Base-by-base conservation (phyloP, 768 basidiomycete genomes). In the Mycena capillaripes region DNA sequence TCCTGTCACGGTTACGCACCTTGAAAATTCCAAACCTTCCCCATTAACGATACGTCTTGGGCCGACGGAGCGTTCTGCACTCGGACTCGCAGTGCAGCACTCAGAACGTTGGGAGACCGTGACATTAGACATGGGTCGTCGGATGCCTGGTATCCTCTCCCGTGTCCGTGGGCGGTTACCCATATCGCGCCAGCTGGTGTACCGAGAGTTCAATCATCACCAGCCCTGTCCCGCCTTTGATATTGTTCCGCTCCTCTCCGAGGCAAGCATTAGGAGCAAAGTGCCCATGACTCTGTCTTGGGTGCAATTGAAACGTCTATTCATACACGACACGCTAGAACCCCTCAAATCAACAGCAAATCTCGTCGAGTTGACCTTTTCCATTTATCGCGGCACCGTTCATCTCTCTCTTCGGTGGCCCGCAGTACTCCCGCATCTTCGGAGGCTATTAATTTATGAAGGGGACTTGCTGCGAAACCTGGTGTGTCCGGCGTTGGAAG, bases 281-380 rank as follows among this genome's bases (percentile, higher is more conserved):
- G n/a, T 4, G 23, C 9, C 59, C 12, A 23, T 61, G 59, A 10
- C 29, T 21, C 27, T 61, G n/a, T 25, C 59, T 19, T 44, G 59
- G 59, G 42, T n/a, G 23, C 59, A 61, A 27, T 27, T 61, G 7
- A 25, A 46, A 12, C 59, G 40, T 11, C 38, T 44, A 1, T 60
- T 7, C 42, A 23, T 61, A 10, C 14, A 21, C 6, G 40, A 25
- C 42, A 9, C 3, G 12, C 11, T 59, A 23, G 3, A 59, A 3
- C 38, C 19, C 38, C 42, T 61, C 8, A 19, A 61, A 23, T 21
- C 23, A 17, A 27, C 42, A 1, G 30, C 27, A 27, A 61, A 38
- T 19, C 59, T 61, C 17, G 59, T 61, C 16, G 59, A 61, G 59
- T 42, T 61, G 11, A 61, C n/a, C 12, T 42, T 61, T 29, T 16